phyloP scores from a whole-genome alignment of 441 rosid genomes.

The Gossypium trilobum region DNA sequence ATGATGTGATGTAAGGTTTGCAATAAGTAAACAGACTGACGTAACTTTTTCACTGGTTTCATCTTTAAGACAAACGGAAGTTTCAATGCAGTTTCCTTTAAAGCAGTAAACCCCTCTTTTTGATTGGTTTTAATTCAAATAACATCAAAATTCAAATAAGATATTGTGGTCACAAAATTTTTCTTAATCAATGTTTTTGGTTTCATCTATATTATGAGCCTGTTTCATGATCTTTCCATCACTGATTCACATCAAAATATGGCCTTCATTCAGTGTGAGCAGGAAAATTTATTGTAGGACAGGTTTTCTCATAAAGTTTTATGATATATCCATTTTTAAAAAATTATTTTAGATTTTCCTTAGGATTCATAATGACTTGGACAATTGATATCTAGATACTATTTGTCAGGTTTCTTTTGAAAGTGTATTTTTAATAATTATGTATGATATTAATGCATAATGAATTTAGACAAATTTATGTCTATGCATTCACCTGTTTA shows the following conservation, averaged over 20 bases:
- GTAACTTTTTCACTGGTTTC: not conserved
- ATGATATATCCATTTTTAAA: too few relatives aligned
- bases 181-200: not conserved
- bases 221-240: not conserved
- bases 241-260: not conserved
- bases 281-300: too few relatives aligned
- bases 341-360: too few relatives aligned
- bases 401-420: too few relatives aligned
- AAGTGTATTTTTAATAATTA: too few relatives aligned
- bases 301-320: too few relatives aligned
- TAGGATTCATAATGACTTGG: too few relatives aligned
- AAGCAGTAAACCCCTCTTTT: not conserved
- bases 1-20: not conserved
- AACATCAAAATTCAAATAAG: not conserved
- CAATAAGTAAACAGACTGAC: too few relatives aligned
- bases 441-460: too few relatives aligned
- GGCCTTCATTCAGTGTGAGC: not conserved
- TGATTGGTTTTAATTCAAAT: not conserved
- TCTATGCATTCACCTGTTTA: too few relatives aligned
- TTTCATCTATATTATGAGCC: not conserved
- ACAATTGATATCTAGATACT: too few relatives aligned
- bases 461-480: too few relatives aligned
- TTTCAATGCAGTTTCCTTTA: slow-evolving; percentile 11
- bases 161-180: not conserved
- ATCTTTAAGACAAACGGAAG: not conserved